Base-by-base conservation (phyloP, 108 stramenopile genomes). In the Cylindrotheca closterium region DNA sequence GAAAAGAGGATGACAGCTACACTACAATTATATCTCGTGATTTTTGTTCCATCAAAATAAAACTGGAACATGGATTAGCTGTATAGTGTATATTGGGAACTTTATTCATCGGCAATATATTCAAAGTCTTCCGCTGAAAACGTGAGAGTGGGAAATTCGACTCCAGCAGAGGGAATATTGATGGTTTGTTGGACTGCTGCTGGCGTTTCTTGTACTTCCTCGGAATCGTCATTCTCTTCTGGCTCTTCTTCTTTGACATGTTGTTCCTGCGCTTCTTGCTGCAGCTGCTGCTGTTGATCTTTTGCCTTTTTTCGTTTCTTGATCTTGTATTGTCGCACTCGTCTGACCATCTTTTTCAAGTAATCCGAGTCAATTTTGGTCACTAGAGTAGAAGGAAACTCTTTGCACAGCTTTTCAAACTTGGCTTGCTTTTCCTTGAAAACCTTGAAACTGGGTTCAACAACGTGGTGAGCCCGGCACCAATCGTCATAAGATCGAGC, bases 401-500 rank as follows among this genome's bases (percentile, higher is more conserved):
- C 70, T 8, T 61, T 63, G 46, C 81, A 61, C 26, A 93, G 33
- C n/a, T 83, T 63, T 45, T 91, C 89, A 53, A 82, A 93, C 57
- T 89, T 93, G 18, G 77, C 83, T 53, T 77, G 79, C 33, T 79
- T 79, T 63, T 87, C 85, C 29, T 67, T 58, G 15, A 63, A 72
- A 3, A 69, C 37, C 47, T 81, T 73, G 64, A 83, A 93, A 2
- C 48, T 51, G 23, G 60, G 58, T 29, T 73, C 75, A 29, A 83
- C 66, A 30, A 71, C 71, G 54, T 67, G 74, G 63, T 87, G 80
- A 0, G 85, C 80, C 30, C 71, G 51, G 46, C 76, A 77, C 85
- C 85, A 93, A 49, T 82, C 81, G 71, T 93, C 92, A 60, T 83
- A 87, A 0, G 76, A 75, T 27, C 47, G 56, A 0, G 83, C 71